A percentile compares a stretch with the other conserved stretches of the same genome.
These are phyloP conservation scores for Aureobasidium sp. DNA, from an alignment of 2,329 filamentous ascomycete species.

Conservation along the genomic window DNA sequence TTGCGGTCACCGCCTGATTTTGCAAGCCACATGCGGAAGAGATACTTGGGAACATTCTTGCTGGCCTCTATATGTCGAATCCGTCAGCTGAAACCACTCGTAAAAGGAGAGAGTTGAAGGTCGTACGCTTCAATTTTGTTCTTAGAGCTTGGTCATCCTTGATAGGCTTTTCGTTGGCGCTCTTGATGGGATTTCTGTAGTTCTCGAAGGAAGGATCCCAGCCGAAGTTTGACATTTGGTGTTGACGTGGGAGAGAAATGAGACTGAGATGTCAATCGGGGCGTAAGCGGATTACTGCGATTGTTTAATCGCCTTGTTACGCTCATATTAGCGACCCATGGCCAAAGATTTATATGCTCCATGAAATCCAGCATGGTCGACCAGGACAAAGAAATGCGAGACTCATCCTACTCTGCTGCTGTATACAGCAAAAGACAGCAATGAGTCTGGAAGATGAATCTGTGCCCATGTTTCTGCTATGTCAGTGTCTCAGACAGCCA, in stretches of 20 bases:
- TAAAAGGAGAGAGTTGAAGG: not conserved
- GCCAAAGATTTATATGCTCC: not conserved
- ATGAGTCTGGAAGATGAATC: not conserved
- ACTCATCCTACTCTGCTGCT: not conserved
- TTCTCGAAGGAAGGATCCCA: not conserved
- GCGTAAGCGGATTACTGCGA: not conserved
- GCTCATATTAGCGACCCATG: not conserved
- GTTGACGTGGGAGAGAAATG: not conserved
- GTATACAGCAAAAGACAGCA: not conserved
- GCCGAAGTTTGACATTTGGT: not conserved
- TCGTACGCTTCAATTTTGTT: not conserved
- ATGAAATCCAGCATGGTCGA: not conserved
- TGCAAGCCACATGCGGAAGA: constrained; percentile 1
- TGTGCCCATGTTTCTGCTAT: not conserved
- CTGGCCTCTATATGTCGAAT: not conserved
- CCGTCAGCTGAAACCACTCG: not conserved
- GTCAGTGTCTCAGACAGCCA: not conserved
- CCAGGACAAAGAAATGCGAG: not conserved
- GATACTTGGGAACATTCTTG: not conserved
- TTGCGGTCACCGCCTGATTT: not conserved
- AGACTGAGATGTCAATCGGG: not conserved
- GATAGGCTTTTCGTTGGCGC: not conserved
- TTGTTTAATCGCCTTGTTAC: not conserved
- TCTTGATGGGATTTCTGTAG: not conserved
- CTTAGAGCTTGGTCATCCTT: not conserved